Conservation (phyloP, 805 yeast species). For the Pichia manshurica region DNA sequence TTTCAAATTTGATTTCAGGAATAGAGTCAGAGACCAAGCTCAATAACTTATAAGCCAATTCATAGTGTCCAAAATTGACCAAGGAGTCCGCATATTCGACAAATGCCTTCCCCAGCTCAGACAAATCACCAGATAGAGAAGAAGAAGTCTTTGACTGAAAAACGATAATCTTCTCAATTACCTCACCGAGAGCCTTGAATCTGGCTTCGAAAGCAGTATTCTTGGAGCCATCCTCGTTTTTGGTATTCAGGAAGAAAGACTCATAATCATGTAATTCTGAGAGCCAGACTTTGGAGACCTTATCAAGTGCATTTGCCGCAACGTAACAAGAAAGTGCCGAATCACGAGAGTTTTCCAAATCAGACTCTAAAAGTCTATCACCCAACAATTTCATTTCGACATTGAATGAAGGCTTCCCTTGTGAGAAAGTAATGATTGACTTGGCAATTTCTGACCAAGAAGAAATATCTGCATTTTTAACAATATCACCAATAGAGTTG, state of each 20-base stretch:
- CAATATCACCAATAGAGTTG: constrained; percentile 56
- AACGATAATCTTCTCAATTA: constrained; percentile 78
- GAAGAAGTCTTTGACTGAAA: constrained; percentile 50
- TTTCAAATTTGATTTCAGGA: constrained; percentile 65
- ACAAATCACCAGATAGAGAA: constrained; percentile 38
- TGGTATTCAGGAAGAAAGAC: constrained; percentile 36
- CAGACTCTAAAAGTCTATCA: constrained; percentile 56
- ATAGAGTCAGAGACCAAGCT: constrained; percentile 66
- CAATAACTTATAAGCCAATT: constrained; percentile 68
- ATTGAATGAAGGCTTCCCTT: constrained; percentile 43
- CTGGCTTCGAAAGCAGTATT: constrained; percentile 75
- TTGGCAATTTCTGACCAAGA: constrained; percentile 84
- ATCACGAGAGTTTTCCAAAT: constrained; percentile 44
- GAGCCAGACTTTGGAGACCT: constrained; percentile 78
- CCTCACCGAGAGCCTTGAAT: constrained; percentile 70
- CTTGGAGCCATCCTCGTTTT: constrained; percentile 35
- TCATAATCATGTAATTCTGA: constrained; percentile 52
- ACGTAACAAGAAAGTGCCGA: constrained; percentile 73
- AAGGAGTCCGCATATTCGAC: constrained; percentile 78
- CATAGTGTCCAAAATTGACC: constrained; percentile 78
- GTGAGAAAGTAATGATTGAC: constrained; percentile 51
- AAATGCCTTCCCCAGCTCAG: constrained; percentile 51
- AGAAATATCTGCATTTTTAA: constrained; percentile 63
- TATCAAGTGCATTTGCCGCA: constrained; percentile 76
- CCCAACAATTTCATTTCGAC: constrained; percentile 62